Base-by-base conservation (phyloP, 1,139 yeast genomes). In the Nematodospora anomalae region DNA sequence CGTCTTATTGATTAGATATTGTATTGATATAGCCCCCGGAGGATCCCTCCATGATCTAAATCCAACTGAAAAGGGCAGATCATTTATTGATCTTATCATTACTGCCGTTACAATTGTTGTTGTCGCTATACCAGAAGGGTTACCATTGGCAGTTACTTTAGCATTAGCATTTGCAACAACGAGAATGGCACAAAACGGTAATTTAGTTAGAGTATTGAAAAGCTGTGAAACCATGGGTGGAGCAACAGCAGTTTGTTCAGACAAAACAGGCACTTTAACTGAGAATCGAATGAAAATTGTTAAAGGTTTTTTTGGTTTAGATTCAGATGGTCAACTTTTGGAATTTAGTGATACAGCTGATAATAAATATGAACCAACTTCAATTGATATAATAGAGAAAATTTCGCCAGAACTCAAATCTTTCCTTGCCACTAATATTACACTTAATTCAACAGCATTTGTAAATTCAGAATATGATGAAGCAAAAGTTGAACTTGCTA, bases 171-270 rank as follows among this genome's bases (percentile, higher is more conserved):
- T 92, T 68, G 98, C 98, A 2, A 92, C 98, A 3, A 90, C 96
- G 8, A 77, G 97, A 62, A 92, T 92, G 98, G 90, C 96, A 16
- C 87, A 86, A 58, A 96, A 92, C 59, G 95, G 95, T 51, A 92
- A 92, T 58, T 70, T 92, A 53, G 98, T 92, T n/a, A 79, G 98
- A 51, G 96, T 88, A 5, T 72, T 92, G 50, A 83, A 82, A 53
- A 83, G 96, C 32, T 92, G 98, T 74, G 99, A 92, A 62, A 92
- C 96, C 11, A 92, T 92, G 98, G 98, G 99, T 33, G 90, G 96
- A 31, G 98, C 97, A 3, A 92, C 98, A 10, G 92, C 97, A 3
- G 74, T 92, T 36, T 94, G 98, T 60, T 88, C 97, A 1, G 99
- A 92, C 64, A 92, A 92, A 60, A 92, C 98, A 1, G 98, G 98